A percentile compares a stretch with the other conserved stretches of the same genome.
phyloP scores from a whole-genome alignment of 331 rosid species.

The Malus hybrid region DNA sequence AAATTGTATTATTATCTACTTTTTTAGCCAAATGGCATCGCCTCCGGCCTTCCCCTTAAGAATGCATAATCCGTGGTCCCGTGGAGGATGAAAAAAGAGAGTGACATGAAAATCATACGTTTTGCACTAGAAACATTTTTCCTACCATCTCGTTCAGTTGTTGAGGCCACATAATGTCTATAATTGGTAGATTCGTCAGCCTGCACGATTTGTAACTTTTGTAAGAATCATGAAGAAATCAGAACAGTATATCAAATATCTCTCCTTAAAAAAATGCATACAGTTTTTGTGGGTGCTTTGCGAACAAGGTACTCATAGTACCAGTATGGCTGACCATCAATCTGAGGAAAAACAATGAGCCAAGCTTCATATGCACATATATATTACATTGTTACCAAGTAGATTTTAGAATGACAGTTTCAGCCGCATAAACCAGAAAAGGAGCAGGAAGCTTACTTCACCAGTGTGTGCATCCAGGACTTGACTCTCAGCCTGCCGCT shows the following conservation, averaged over 20 bases:
- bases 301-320: conserved; percentile 88
- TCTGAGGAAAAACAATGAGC: conserved; percentile 33
- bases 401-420: neutral
- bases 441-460: conserved; percentile 49
- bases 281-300: conserved; percentile 70
- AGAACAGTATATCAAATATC: neutral
- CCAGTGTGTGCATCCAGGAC: conserved; percentile 77
- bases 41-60: neutral
- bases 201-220: conserved; percentile 34
- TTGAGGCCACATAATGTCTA: conserved; percentile 76
- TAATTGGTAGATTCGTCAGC: conserved; percentile 49
- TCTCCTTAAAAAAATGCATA: conserved; percentile 22
- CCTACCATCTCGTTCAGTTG: conserved; percentile 90
- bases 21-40: neutral
- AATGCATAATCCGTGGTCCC: neutral
- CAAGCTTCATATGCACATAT: conserved; percentile 2
- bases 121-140: neutral
- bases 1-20: neutral
- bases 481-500: conserved; percentile 90
- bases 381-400: neutral
- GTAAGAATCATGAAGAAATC: conserved; percentile 12
- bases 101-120: neutral
- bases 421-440: neutral
- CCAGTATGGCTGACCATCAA: conserved; percentile 88
- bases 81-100: neutral